Base-by-base conservation (phyloP, 371 early-diverging fungal genomes). In the Homolaphlyctis polyrhiza region DNA sequence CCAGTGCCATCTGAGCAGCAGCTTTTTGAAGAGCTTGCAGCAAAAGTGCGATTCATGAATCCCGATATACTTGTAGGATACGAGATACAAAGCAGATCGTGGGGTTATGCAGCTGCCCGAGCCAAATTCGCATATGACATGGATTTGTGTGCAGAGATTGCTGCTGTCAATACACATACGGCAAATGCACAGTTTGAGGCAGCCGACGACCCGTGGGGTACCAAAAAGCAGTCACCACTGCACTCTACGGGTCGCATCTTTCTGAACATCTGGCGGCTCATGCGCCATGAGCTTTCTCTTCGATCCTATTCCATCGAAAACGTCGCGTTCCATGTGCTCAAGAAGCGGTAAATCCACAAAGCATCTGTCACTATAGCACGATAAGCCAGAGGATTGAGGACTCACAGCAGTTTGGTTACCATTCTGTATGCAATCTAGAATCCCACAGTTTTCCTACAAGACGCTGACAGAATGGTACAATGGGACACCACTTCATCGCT, bases 51-150 rank as follows among this genome's bases (percentile, higher is more conserved):
- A 0, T 57, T 59, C 21, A 79, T 81, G 55, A 94, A 96, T 68
- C 96, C 96, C 0, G 96, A 96, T 64, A 82, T 94, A 57, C 68
- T 94, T 35, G 79, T 83, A 0, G 96, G 96, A 0, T 95, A 89
- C 62, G 95, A 96, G 60, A 73, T 94, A 1, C 89, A 94, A 52
- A 81, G 76, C 18, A 63, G 85, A 1, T 94, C 94, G 0, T 94
- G 93, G 94, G 95, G 95, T 2, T 96, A 91, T 65, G 65, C 92
- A 2, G 70, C 90, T 6, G 90, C 93, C 39, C 80, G 96, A 14
- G 77, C 73, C 2, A 35, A 70, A 5, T 5, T 13, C 34, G 28
- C 34, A 3, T 51, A 60, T 48, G 73, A 77, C 16, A 71, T 86
- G 8, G 76, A 87, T 55, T 66, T 91, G 16, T 60, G 71, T 52